Evolutionary conservation across 495 filamentous ascomycete species (phyloP), one percentile per base, ranked within the genome.

Genomic region (Friedmanniomyces simplex): DNA sequence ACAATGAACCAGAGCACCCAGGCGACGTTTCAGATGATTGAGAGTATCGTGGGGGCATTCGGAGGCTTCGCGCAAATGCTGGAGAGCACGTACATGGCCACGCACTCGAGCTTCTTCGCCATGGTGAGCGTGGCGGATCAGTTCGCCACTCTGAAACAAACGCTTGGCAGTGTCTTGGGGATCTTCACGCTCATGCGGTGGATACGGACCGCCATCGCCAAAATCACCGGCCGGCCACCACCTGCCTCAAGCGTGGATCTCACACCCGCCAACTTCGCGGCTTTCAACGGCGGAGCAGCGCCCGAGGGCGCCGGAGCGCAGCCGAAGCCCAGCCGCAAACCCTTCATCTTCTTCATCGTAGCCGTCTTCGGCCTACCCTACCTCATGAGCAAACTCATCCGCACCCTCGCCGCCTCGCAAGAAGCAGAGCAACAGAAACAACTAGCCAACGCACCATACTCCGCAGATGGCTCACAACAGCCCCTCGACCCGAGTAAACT

Each of bases 41-140:
- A 99, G 74, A 93, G 89, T 60, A 87, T 99, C 43, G 93, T 97
- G n/a, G 86, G 88, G n/a, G 91, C 94, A 16, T 96, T 93, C 72
- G 88, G 91, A 28, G 94, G 94, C 1, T 96, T 99, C 68, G 91
- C 94, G 18, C 94, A 99, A 77, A 97, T 99, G 94, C 79, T 99
- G 12, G 93, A 99, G 73, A 96, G 91, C 71, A 97, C 94, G 12
- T 99, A 95, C 65, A 97, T 99, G 94, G 93, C 94, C n/a, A 99
- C 94, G 2, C 94, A 97, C 74, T 94, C 88, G 50, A 91, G 86
- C 50, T 99, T 99, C 73, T 97, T 97, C 68, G 93, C 94, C 32
- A 97, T 99, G 91, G 85, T 99, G 20, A 88, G 89, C 37, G 94
- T 99, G 20, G 94, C 94, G 52, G 94, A 99, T 68, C 94, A 99